Conservation (phyloP, 208 protist genomes). For the Crithidia bombi region DNA sequence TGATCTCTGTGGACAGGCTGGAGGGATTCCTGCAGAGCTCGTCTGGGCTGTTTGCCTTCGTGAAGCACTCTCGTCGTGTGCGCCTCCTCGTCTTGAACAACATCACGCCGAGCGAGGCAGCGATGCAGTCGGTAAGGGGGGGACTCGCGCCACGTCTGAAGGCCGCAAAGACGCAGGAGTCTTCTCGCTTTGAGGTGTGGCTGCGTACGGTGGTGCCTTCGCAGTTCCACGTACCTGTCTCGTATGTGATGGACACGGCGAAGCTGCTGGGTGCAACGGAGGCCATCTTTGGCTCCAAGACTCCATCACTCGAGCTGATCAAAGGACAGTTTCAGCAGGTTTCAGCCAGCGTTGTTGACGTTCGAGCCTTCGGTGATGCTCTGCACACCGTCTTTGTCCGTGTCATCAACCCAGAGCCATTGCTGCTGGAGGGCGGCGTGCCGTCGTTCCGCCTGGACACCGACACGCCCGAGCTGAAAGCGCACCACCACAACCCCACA, state of each 20-base stretch:
- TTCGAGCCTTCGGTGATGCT: slow-evolving; percentile 31
- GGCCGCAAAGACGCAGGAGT: neutral
- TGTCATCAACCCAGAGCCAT: slow-evolving; percentile 32
- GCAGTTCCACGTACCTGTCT: slow-evolving; percentile 31
- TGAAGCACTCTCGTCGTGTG: neutral
- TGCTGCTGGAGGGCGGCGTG: slow-evolving; percentile 28
- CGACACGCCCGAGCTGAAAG: slow-evolving; percentile 21
- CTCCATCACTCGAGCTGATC: slow-evolving; percentile 22
- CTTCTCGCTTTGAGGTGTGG: slow-evolving; percentile 18
- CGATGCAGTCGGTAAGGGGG: neutral
- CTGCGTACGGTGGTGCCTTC: slow-evolving; percentile 29
- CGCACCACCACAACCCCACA: slow-evolving; percentile 23
- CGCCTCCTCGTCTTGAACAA: slow-evolving; percentile 8
- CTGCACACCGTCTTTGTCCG: slow-evolving; percentile 36
- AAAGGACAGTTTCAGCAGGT: slow-evolving; percentile 21
- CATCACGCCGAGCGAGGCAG: neutral
- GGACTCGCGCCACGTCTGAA: neutral
- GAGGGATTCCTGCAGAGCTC: slow-evolving; percentile 4
- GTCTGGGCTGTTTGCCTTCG: neutral
- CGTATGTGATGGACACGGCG: slow-evolving; percentile 10
- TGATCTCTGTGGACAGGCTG: neutral
- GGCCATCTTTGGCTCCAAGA: neutral
- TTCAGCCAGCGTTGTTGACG: slow-evolving; percentile 24
- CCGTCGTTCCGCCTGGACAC: neutral
- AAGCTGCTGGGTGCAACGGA: neutral